Conservation (phyloP, 2,329 filamentous ascomycete species). For the Calonectria pauciramosa region DNA sequence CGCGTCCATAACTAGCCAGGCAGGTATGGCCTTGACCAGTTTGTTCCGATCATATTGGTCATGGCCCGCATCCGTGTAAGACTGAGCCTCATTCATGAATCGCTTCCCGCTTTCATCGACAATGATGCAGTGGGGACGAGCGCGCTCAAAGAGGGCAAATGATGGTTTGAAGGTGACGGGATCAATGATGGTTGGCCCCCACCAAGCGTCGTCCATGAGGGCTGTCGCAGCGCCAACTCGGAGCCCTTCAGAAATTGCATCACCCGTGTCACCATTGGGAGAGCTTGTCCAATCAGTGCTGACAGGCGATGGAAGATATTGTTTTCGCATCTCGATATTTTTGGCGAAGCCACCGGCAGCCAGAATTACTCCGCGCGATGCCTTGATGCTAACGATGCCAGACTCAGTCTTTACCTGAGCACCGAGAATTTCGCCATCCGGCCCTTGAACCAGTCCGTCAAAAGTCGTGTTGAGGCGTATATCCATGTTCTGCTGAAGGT, state of each 20-base stretch:
- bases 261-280: not conserved
- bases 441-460: not conserved
- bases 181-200: conserved; percentile 21
- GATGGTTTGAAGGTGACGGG: conserved; percentile 1
- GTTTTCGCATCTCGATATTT: not conserved
- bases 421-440: not conserved
- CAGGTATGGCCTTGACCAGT: not conserved
- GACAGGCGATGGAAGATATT: not conserved
- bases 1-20: not conserved
- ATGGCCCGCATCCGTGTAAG: not conserved
- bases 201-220: conserved; percentile 23
- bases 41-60: not conserved
- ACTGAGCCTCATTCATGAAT: conserved; percentile 1
- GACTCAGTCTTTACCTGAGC: not conserved
- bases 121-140: conserved; percentile 5
- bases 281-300: not conserved
- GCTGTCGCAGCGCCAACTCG: conserved; percentile 13
- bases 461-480: not conserved
- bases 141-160: conserved; percentile 17
- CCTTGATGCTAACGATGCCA: not conserved
- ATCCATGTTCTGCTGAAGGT: not conserved
- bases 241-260: not conserved
- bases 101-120: not conserved
- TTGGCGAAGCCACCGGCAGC: not conserved
- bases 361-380: not conserved